Evolutionary conservation across 2,329 filamentous ascomycete genomes (phyloP), one percentile per base, ranked within the genome.

Genomic region (Pestalotiopsis sp.): DNA sequence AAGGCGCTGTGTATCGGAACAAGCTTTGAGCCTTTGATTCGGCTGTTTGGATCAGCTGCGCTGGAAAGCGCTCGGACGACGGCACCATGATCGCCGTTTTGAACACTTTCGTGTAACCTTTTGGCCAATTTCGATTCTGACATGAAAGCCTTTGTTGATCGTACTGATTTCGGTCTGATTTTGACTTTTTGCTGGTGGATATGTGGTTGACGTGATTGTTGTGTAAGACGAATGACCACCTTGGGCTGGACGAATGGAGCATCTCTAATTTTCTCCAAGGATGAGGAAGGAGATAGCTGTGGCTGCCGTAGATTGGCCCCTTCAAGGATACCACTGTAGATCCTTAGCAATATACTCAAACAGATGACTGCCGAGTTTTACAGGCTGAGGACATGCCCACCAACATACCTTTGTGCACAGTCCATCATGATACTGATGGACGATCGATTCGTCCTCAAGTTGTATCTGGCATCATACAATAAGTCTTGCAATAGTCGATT

Each of bases 341-440:
- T 13, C 14, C 14, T 55, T 20, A 64, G 17, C 44, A 39, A 52
- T 5, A 10, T 52, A n/a, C 20, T 4, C 3, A 56, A 44, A n/a
- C 2, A 20, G 40, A 24, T 22, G 61, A 52, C 61, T 44, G 11
- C n/a, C 5, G 10, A 44, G 17, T 35, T 35, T 22, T 10, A 5
- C 40, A 61, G 13, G 14, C 22, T 14, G 14, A 61, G 66, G 6
- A 38, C 6, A n/a, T 20, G 30, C 20, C 2, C 11, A 5, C 58
- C 4, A 3, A 5, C 67, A 67, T 73, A 73, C 71, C 71, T 72
- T 65, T 71, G 64, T 24, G 72, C 65, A 68, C 72, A 73, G 65
- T 73, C 72, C 22, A 73, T 66, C 38, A 73, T 71, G 26, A 73
- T 67, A 17, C 59, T 70, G n/a, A 73, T 35, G 2, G 72, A 72